A percentile compares a stretch with the other conserved stretches of the same genome.
Evolutionary conservation across 805 yeast species (phyloP).

Genomic region (Saccharomyces jurei): DNA sequence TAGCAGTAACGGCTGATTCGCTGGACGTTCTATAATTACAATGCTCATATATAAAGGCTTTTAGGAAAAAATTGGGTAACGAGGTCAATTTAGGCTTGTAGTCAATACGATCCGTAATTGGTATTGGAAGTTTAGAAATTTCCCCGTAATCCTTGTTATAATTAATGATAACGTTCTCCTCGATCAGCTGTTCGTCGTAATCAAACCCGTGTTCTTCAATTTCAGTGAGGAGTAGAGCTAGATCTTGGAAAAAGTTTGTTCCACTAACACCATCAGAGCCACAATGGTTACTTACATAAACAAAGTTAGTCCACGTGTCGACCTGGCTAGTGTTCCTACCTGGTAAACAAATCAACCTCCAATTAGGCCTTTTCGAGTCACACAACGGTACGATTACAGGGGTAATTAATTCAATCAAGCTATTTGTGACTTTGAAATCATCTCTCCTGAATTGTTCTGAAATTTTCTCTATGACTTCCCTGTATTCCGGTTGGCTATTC

Average conservation of each 20-base stretch:
- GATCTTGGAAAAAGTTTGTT: conserved; percentile 17
- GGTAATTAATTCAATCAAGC: conserved; percentile 10
- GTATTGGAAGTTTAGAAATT: conserved; percentile 13
- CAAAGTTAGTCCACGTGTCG: conserved; percentile 5
- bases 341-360: conserved; percentile 20
- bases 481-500: conserved; percentile 17
- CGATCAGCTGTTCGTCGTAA: neutral
- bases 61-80: conserved; percentile 11
- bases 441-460: conserved; percentile 7
- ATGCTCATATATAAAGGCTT: conserved; percentile 4
- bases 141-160: conserved; percentile 10
- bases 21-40: conserved; percentile 9
- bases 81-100: conserved; percentile 9
- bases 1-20: conserved; percentile 4
- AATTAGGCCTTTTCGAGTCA: conserved; percentile 15
- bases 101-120: conserved; percentile 19
- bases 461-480: conserved; percentile 5
- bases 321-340: neutral
- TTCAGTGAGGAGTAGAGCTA: neutral
- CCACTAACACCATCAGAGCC: conserved; percentile 21
- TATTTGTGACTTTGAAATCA: conserved; percentile 8
- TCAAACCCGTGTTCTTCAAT: conserved; percentile 3
- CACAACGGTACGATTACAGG: conserved; percentile 13
- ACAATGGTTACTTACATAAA: conserved; percentile 21
- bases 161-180: conserved; percentile 5